Conservation (phyloP, 73 alveolate genomes). For the Blepharisma japonicum region DNA sequence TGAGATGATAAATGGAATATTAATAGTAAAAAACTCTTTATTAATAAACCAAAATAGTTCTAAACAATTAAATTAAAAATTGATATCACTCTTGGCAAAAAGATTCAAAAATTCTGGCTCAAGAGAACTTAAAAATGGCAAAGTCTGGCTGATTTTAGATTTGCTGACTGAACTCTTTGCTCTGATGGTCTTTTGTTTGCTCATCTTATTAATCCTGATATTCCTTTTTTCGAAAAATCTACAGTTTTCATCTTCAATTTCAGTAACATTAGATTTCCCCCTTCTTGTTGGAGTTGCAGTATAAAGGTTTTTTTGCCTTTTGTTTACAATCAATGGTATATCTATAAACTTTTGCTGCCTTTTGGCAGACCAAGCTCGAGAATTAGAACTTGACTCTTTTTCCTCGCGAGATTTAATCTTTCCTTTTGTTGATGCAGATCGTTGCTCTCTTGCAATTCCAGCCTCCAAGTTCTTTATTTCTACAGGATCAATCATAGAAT, state of each 20-base stretch:
- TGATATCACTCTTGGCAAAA: conserved; percentile 6
- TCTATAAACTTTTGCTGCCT: neutral
- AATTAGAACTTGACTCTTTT: neutral
- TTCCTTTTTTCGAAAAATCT: neutral
- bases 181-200: neutral
- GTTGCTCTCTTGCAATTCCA: neutral
- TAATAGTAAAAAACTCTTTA: too few relatives aligned
- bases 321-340: conserved; percentile 6
- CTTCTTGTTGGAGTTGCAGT: neutral
- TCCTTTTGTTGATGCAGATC: neutral
- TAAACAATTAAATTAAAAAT: too few relatives aligned
- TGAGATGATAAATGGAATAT: too few relatives aligned
- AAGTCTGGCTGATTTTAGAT: neutral
- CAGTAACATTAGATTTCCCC: neutral
- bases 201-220: neutral
- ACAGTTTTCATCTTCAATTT: neutral
- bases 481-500: neutral
- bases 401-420: neutral
- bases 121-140: conserved; percentile 2
- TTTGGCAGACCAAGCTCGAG: conserved; percentile 21
- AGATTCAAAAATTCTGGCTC: conserved; percentile 26
- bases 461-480: neutral
- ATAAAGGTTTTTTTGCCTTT: neutral
- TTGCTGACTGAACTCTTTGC: neutral
- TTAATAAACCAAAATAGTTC: too few relatives aligned